These are phyloP conservation scores for Pyricularia sp. DNA, from an alignment of 2,329 filamentous ascomycete genomes.

Conservation along the genomic window DNA sequence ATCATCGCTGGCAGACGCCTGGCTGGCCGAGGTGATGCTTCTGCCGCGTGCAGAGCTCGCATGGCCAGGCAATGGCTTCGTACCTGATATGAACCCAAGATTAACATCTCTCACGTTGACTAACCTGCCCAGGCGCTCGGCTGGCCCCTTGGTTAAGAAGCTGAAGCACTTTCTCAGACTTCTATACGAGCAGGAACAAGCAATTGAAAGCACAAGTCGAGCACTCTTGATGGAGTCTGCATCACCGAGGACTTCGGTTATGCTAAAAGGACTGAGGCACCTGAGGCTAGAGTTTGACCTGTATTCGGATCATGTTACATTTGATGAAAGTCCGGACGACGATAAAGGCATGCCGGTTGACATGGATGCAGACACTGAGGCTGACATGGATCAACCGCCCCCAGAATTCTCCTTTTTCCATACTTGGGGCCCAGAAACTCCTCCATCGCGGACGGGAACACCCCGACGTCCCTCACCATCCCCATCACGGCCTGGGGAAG, in stretches of 20 bases:
- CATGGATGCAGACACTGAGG: too few species aligned
- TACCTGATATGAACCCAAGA: slow-evolving; percentile 48
- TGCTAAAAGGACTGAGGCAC: slow-evolving; percentile 42
- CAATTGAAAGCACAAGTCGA: slow-evolving; percentile 22
- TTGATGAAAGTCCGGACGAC: not conserved
- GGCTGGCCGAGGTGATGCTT: slow-evolving; percentile 35
- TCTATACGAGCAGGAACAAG: slow-evolving; percentile 37
- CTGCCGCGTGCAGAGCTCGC: slow-evolving; percentile 31
- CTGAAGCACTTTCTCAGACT: slow-evolving; percentile 37
- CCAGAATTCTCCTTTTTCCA: not conserved
- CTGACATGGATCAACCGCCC: not conserved
- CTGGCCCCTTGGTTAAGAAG: slow-evolving; percentile 37
- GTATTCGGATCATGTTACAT: slow-evolving; percentile 17
- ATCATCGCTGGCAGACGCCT: slow-evolving; percentile 23
- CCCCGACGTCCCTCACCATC: too few species aligned
- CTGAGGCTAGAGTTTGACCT: slow-evolving; percentile 45
- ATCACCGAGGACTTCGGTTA: slow-evolving; percentile 26
- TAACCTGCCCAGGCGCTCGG: slow-evolving; percentile 42
- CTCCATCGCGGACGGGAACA: not conserved
- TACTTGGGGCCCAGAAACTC: not conserved
- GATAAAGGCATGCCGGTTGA: not conserved
- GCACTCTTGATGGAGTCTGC: slow-evolving; percentile 8
- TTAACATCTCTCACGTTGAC: slow-evolving; percentile 44
- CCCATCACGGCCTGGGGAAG: not conserved
- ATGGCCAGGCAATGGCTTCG: slow-evolving; percentile 30